These are phyloP conservation scores for Ustilago sp. DNA, from an alignment of 1,284 basidiomycete genomes.

Conservation along the genomic window DNA sequence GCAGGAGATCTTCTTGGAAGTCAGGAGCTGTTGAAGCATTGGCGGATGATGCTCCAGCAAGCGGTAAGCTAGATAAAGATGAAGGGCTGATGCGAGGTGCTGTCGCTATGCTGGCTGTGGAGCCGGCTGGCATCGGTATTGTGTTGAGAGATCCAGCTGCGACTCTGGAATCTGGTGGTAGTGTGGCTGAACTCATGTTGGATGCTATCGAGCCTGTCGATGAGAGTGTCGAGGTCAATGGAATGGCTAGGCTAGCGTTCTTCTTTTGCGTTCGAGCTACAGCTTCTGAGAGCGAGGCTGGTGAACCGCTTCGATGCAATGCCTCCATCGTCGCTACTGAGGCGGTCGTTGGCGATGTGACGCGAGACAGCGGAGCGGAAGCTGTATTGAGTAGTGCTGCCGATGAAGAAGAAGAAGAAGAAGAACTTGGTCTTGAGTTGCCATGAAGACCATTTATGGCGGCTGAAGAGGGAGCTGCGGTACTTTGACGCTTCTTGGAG, in stretches of 20 bases:
- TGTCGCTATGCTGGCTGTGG: constrained; percentile 19
- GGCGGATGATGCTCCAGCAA: background rate
- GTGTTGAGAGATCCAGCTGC: background rate
- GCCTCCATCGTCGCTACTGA: constrained; percentile 25
- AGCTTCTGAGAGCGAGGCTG: constrained; percentile 32
- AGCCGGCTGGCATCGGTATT: constrained; percentile 21
- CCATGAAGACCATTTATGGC: constrained; percentile 16
- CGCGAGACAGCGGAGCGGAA: constrained; percentile 22
- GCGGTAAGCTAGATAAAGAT: constrained; percentile 1
- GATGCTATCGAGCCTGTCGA: constrained; percentile 33
- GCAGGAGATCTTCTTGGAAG: constrained; percentile 55
- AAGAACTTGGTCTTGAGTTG: constrained; percentile 21
- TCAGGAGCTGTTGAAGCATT: constrained; percentile 8
- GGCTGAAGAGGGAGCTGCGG: constrained; percentile 22
- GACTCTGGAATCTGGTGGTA: background rate
- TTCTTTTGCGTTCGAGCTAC: constrained; percentile 8
- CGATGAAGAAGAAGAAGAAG: constrained; percentile 19
- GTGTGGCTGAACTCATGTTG: constrained; percentile 10
- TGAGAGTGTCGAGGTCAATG: constrained; percentile 29
- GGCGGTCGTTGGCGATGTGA: constrained; percentile 32
- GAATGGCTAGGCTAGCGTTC: constrained; percentile 1
- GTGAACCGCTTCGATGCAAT: constrained; percentile 21
- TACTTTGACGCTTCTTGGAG: constrained; percentile 21
- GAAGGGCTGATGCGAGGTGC: constrained; percentile 4
- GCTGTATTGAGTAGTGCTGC: constrained; percentile 17